Percentiles rank a stretch among this genome's conserved stretches.
Conservation (phyloP, 75 land plant species). For the Picea glauca region DNA sequence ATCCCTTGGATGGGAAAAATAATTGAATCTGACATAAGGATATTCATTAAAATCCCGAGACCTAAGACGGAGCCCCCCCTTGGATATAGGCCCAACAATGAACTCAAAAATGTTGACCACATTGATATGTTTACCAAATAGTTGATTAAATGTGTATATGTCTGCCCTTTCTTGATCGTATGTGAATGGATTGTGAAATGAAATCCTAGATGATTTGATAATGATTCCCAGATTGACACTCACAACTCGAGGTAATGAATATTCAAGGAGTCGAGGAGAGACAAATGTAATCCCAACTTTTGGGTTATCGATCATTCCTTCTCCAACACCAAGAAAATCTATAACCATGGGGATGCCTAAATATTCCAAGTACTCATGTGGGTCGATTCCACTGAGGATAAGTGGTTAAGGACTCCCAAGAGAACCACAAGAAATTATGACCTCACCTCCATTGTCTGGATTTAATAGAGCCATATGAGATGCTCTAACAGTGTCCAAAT, state of each 20-base stretch:
- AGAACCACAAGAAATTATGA: constrained; percentile 72
- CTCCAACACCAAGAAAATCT: constrained; percentile 52
- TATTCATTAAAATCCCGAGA: not conserved
- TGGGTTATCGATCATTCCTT: too few relatives aligned
- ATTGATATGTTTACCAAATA: not conserved
- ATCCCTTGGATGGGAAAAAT: not conserved
- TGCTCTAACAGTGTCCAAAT: too few relatives aligned
- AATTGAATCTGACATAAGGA: not conserved
- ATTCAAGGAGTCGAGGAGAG: too few relatives aligned
- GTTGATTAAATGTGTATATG: too few relatives aligned
- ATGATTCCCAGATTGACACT: too few relatives aligned
- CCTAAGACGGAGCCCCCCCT: not conserved
- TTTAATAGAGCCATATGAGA: too few relatives aligned
- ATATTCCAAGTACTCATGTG: constrained; percentile 27
- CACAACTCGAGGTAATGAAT: too few relatives aligned
- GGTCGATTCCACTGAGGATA: constrained; percentile 84
- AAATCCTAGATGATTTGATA: constrained; percentile 4
- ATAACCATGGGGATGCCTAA: constrained; percentile 36
- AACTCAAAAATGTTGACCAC: not conserved
- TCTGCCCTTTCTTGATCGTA: too few relatives aligned
- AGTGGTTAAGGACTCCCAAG: constrained; percentile 74
- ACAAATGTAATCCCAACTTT: too few relatives aligned
- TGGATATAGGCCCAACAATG: not conserved
- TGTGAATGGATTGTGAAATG: not conserved
- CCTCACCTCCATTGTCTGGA: constrained; percentile 37